Percentiles rank a stretch among this genome's conserved stretches.
Evolutionary conservation across 2,329 filamentous ascomycete genomes (phyloP).

Genomic region (Aspergillus brunneoviolaceus): DNA sequence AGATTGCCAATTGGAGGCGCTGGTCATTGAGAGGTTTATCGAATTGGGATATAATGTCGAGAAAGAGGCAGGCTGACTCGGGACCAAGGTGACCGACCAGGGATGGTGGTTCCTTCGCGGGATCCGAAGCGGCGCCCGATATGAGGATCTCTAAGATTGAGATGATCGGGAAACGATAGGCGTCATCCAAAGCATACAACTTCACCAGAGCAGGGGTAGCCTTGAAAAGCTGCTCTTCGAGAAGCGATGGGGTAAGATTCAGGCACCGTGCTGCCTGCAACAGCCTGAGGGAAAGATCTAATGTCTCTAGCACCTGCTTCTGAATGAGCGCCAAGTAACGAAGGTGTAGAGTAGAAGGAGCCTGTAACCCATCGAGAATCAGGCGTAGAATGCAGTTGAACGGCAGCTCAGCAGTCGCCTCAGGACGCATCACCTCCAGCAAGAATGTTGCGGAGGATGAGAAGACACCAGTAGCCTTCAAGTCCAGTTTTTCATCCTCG

Average conservation of each 20-base stretch:
- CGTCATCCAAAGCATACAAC: slow-evolving; percentile 68
- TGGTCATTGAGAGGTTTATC: slow-evolving; percentile 71
- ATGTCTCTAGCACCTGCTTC: slow-evolving; percentile 62
- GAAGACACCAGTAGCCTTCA: slow-evolving; percentile 63
- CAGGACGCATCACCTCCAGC: slow-evolving; percentile 71
- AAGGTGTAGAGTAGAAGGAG: slow-evolving; percentile 63
- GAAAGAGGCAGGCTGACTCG: slow-evolving; percentile 77
- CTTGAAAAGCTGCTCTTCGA: slow-evolving; percentile 80
- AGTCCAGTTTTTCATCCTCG: slow-evolving; percentile 50
- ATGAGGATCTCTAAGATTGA: slow-evolving; percentile 72
- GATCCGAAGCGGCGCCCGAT: slow-evolving; percentile 62
- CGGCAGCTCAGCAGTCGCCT: slow-evolving; percentile 66
- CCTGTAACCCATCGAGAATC: slow-evolving; percentile 62
- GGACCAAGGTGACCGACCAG: slow-evolving; percentile 86
- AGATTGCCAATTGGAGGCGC: slow-evolving; percentile 67
- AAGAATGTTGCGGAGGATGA: slow-evolving; percentile 73
- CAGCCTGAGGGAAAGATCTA: slow-evolving; percentile 67
- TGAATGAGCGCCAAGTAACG: slow-evolving; percentile 57
- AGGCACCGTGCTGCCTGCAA: slow-evolving; percentile 68
- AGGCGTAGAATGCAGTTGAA: slow-evolving; percentile 75
- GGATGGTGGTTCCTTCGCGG: slow-evolving; percentile 77
- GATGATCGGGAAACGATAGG: slow-evolving; percentile 65
- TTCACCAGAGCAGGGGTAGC: slow-evolving; percentile 73
- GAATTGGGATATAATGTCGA: slow-evolving; percentile 73
- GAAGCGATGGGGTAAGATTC: slow-evolving; percentile 60